These are phyloP conservation scores for Arabidopsis lyrata DNA, from an alignment of 441 rosid species.

Conservation along the genomic window DNA sequence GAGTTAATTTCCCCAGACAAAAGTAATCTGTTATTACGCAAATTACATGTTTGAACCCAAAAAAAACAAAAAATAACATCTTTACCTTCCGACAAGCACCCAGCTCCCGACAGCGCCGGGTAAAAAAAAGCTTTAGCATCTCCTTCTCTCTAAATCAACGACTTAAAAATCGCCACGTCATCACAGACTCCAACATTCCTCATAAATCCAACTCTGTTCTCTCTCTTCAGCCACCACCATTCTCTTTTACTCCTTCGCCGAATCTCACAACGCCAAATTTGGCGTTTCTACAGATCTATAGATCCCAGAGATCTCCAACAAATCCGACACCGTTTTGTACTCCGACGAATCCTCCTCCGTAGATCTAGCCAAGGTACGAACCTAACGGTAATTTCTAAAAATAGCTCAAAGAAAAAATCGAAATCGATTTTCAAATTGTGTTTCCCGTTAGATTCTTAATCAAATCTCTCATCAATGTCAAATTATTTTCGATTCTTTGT, in stretches of 20 bases:
- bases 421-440: slow-evolving; percentile 22
- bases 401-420: neutral
- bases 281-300: slow-evolving; percentile 34
- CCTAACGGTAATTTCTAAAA: slow-evolving; percentile 46
- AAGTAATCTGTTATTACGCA: neutral
- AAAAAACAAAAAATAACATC: neutral
- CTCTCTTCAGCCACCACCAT: neutral
- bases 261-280: slow-evolving; percentile 28
- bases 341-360: slow-evolving; percentile 35
- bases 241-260: slow-evolving; percentile 26
- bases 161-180: slow-evolving; percentile 40
- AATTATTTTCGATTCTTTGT: too few species aligned
- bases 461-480: too few species aligned
- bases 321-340: slow-evolving; percentile 20
- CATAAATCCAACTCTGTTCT: slow-evolving; percentile 31
- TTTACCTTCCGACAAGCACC: slow-evolving; percentile 39
- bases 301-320: slow-evolving; percentile 1
- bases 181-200: slow-evolving; percentile 30
- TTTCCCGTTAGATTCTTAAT: slow-evolving; percentile 16
- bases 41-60: too few species aligned
- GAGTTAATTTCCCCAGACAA: neutral
- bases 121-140: slow-evolving; percentile 2
- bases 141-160: slow-evolving; percentile 41
- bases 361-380: slow-evolving; percentile 47
- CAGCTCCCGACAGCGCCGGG: slow-evolving; percentile 32